Evolutionary conservation across 2,329 filamentous ascomycete species (phyloP).

Genomic region (Stemphylium lycopersici): DNA sequence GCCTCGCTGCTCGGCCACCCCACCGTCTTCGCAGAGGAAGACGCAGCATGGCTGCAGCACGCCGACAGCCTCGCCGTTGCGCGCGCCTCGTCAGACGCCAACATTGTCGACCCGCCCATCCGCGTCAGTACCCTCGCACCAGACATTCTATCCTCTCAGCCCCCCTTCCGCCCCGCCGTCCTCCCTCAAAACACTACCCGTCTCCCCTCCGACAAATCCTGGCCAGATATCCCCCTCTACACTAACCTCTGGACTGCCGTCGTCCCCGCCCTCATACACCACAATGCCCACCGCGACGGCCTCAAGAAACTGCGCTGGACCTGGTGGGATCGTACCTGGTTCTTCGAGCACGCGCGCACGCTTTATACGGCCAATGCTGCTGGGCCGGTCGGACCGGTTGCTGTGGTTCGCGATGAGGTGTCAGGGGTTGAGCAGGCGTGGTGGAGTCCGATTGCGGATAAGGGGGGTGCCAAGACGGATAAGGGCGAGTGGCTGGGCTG

Average conservation of each 20-base stretch:
- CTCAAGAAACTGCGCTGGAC: background rate
- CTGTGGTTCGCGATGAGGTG: background rate
- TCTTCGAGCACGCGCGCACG: background rate
- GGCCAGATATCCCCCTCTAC: conserved; percentile 1
- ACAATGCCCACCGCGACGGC: conserved; percentile 3
- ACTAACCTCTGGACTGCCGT: conserved; percentile 4
- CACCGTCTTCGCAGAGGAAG: conserved; percentile 1
- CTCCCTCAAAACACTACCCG: background rate
- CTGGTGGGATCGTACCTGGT: conserved; percentile 5
- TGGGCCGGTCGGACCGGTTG: background rate
- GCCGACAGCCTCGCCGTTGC: background rate
- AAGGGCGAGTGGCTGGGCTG: background rate
- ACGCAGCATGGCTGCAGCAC: background rate
- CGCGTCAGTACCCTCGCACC: background rate
- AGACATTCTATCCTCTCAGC: background rate
- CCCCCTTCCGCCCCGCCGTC: background rate
- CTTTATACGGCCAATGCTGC: background rate
- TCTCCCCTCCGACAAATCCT: background rate
- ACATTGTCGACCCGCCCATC: background rate
- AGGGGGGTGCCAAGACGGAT: conserved; percentile 1
- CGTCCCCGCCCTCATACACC: background rate
- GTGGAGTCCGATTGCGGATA: conserved; percentile 6
- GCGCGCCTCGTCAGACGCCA: background rate
- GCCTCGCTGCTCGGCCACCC: background rate
- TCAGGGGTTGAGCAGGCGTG: background rate